Evolutionary conservation across 371 early-diverging fungal genomes (phyloP).

Genomic region (Mucor plumbeus): DNA sequence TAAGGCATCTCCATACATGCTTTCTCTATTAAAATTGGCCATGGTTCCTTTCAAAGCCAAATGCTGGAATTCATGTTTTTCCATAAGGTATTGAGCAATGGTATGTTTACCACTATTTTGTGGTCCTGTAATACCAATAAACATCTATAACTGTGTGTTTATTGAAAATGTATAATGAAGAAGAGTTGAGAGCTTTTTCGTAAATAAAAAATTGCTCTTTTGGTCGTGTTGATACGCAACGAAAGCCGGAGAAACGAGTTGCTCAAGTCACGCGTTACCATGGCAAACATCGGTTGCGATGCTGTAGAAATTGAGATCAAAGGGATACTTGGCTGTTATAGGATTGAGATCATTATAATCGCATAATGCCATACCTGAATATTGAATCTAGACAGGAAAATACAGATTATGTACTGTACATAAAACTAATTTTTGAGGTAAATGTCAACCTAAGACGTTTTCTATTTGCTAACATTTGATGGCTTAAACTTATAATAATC

Average conservation of each 20-base stretch:
- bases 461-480: too few relatives aligned
- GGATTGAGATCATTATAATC: too few relatives aligned
- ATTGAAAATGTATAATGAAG: too few relatives aligned
- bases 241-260: neutral
- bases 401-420: too few relatives aligned
- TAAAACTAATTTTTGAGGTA: too few relatives aligned
- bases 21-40: slow-evolving; percentile 7
- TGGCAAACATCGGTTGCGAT: neutral
- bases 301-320: too few relatives aligned
- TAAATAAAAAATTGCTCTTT: neutral
- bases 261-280: neutral
- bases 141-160: slow-evolving; percentile 51
- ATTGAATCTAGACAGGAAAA: too few relatives aligned
- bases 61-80: slow-evolving; percentile 55
- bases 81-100: slow-evolving; percentile 65
- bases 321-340: too few relatives aligned
- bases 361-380: too few relatives aligned
- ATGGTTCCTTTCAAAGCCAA: slow-evolving; percentile 20
- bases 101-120: slow-evolving; percentile 77
- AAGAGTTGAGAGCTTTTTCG: too few relatives aligned
- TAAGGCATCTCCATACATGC: slow-evolving; percentile 15
- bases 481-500: too few relatives aligned
- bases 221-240: neutral
- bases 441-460: too few relatives aligned
- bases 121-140: slow-evolving; percentile 79